A percentile compares a stretch with the other conserved stretches of the same genome.
Conservation (phyloP, 2,329 filamentous ascomycete species). For the Elsinoe perseae region DNA sequence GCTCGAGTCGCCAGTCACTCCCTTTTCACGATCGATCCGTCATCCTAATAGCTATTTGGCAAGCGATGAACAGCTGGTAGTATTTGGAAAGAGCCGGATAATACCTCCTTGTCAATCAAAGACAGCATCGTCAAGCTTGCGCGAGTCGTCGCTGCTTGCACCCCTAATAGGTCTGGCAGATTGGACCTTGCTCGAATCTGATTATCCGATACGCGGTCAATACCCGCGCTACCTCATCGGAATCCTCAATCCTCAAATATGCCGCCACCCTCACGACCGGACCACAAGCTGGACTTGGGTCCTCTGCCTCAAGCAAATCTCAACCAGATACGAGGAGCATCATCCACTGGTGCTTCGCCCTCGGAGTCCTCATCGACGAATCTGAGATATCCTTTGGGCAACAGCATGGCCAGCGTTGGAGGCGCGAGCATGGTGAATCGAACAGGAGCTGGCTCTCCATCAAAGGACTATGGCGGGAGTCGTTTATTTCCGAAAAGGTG, state of each 20-base stretch:
- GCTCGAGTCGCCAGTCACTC: conserved; percentile 11
- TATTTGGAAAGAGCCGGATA: not conserved
- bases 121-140: not conserved
- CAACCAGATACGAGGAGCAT: conserved; percentile 63
- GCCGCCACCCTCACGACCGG: conserved; percentile 58
- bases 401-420: conserved; percentile 48
- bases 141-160: not conserved
- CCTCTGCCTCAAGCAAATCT: conserved; percentile 63
- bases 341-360: conserved; percentile 72
- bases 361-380: conserved; percentile 61
- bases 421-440: conserved; percentile 51
- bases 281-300: conserved; percentile 74
- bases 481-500: conserved; percentile 91
- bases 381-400: conserved; percentile 65
- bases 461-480: conserved; percentile 69
- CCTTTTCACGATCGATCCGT: not conserved
- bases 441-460: conserved; percentile 90
- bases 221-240: not conserved
- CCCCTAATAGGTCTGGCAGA: not conserved
- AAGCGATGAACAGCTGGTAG: not conserved
- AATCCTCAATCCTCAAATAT: not conserved
- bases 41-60: not conserved
- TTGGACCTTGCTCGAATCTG: not conserved
- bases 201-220: not conserved
- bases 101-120: not conserved